A percentile compares a stretch with the other conserved stretches of the same genome.
These are phyloP conservation scores for Pythium pyrilobum DNA, from an alignment of 352 stramenopile genomes.

Conservation along the genomic window DNA sequence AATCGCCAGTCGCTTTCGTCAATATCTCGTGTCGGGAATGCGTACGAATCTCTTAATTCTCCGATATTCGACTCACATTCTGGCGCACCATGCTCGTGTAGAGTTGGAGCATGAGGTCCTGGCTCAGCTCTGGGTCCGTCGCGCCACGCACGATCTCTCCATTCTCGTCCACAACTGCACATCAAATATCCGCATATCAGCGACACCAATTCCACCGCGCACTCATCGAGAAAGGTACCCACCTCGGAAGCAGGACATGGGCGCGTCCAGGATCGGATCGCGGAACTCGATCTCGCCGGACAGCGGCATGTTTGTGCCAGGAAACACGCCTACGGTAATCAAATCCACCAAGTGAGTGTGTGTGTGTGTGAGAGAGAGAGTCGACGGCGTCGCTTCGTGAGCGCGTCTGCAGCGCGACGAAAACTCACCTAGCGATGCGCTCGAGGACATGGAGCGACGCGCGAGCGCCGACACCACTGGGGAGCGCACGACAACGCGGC, in stretches of 20 bases:
- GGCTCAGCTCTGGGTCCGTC: conserved; percentile 65
- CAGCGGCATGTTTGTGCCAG: conserved; percentile 84
- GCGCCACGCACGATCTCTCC: conserved; percentile 73
- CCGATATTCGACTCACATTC: conserved; percentile 31
- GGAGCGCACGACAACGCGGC: no score
- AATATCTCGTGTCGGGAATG: no score
- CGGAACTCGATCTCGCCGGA: conserved; percentile 86
- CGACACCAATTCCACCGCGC: background rate
- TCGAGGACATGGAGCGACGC: conserved; percentile 18
- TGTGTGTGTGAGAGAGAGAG: no score
- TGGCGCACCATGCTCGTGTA: conserved; percentile 84
- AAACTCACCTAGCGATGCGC: background rate
- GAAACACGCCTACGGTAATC: conserved; percentile 43
- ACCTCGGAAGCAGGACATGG: conserved; percentile 90
- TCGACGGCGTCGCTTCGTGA: no score
- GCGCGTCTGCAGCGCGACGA: background rate
- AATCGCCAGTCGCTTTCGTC: no score
- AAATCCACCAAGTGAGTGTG: background rate
- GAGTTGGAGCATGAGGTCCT: conserved; percentile 78
- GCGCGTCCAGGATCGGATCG: conserved; percentile 71
- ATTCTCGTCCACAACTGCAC: conserved; percentile 76
- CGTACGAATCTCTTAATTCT: no score
- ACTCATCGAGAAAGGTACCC: conserved; percentile 19
- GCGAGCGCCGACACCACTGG: background rate
- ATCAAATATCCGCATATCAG: conserved; percentile 15